Evolutionary conservation across 345 rosid genomes (phyloP).

Genomic region (Bruguiera sexangula): DNA sequence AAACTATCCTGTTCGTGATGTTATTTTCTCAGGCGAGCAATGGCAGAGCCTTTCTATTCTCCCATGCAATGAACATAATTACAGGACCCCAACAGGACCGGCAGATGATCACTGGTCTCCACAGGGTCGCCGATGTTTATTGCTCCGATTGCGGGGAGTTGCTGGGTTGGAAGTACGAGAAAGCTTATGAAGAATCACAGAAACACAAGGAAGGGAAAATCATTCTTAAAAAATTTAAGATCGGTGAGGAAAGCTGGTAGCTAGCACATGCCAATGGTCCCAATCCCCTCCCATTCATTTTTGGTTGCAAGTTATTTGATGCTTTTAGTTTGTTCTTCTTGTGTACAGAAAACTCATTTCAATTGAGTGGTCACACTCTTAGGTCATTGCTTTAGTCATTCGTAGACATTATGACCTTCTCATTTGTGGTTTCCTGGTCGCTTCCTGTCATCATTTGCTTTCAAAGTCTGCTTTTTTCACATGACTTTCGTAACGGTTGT

Average conservation of each 20-base stretch:
- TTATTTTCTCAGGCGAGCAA: slow-evolving; percentile 7
- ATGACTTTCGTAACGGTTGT: too few relatives aligned
- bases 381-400: too few relatives aligned
- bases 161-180: slow-evolving; percentile 24
- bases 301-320: background rate
- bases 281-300: background rate
- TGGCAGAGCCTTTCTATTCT: slow-evolving; percentile 20
- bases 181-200: slow-evolving; percentile 16
- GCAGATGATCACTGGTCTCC: slow-evolving; percentile 19
- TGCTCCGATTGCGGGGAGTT: slow-evolving; percentile 19
- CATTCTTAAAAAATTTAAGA: slow-evolving; percentile 16
- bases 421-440: too few relatives aligned
- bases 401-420: too few relatives aligned
- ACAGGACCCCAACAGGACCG: slow-evolving; percentile 15
- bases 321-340: too few relatives aligned
- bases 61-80: slow-evolving; percentile 16
- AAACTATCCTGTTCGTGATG: too few relatives aligned
- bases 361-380: too few relatives aligned
- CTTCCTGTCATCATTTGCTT: too few relatives aligned
- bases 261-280: background rate
- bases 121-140: slow-evolving; percentile 17
- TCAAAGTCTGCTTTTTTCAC: too few relatives aligned
- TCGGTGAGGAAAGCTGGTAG: slow-evolving; percentile 1
- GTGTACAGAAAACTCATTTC: too few relatives aligned
- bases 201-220: slow-evolving; percentile 24